Base-by-base conservation (phyloP, 768 basidiomycete species). In the Gloeopeniophorella convolvens region DNA sequence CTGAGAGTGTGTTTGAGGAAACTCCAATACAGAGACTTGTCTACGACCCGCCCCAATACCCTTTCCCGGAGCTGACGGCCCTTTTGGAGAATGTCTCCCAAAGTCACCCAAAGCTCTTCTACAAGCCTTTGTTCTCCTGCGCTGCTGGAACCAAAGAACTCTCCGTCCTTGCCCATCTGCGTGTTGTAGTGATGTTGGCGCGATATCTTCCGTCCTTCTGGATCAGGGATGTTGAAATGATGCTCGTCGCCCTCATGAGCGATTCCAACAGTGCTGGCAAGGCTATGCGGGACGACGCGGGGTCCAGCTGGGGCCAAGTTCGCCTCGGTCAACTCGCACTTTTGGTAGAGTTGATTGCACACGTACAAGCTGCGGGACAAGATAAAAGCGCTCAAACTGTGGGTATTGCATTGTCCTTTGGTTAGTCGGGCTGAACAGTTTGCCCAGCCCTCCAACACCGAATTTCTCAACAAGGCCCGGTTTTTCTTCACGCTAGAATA, bases 181-280 rank as follows among this genome's bases (percentile, higher is more conserved):
- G 77, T 37, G 70, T 73, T 3, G 61, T 89, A 39, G 66, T 70
- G 12, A 70, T 75, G 2, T 57, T 84, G 47, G 69, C 77, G 4
- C 72, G 70, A 26, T 76, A 78, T 59, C 66, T 85, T 13, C 71
- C 76, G 2, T 78, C 80, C 52, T 78, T 82, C 57, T 88, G 83
- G 85, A 71, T 72, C 6, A 72, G 75, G 20, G 80, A 88, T 62
- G 70, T 79, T 5, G 86, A 88, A 58, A 89, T 89, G 85, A 68
- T 87, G 58, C 71, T 80, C 3, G 73, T 88, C 2, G 85, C 82
- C 9, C 60, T 88, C 34, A 75, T 83, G 72, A 78, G 75, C 49
- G 77, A 79, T 53, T 63, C 70, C 8, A 54, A 52, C 33, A 44
- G 42, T 28, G 62, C 59, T 6, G 65, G 62, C 10, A 45, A 42